These are phyloP conservation scores for Quercus robur DNA, from an alignment of 306 rosid genomes.

Conservation along the genomic window DNA sequence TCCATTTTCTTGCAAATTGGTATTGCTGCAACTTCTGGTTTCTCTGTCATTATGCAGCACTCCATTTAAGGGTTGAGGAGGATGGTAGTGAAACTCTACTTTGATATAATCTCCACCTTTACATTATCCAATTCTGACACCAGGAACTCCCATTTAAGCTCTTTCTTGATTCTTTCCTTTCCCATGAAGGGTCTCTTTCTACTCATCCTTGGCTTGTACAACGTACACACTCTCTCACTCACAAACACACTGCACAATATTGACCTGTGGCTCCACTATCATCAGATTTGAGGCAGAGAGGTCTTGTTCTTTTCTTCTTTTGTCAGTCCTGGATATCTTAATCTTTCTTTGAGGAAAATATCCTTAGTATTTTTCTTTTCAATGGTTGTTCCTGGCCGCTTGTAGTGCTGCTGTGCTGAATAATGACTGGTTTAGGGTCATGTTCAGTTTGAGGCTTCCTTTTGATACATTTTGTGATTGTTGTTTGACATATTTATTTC, in stretches of 20 bases:
- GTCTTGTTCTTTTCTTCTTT: background rate
- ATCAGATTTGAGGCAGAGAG: background rate
- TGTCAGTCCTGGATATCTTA: background rate
- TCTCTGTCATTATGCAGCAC: constrained; percentile 1
- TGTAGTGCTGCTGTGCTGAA: background rate
- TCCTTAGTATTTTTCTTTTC: background rate
- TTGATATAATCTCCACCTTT: background rate
- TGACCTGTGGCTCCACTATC: background rate
- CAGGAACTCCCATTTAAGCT: background rate
- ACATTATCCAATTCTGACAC: background rate
- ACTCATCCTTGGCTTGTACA: background rate
- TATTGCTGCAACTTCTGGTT: background rate
- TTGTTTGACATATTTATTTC: background rate
- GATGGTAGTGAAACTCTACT: background rate
- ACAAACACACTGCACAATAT: background rate
- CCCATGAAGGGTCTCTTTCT: background rate
- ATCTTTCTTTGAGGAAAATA: background rate
- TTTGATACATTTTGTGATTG: background rate
- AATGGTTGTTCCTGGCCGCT: background rate
- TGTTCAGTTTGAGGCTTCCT: background rate
- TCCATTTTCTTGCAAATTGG: constrained; percentile 4
- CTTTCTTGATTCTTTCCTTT: background rate
- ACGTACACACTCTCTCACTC: background rate
- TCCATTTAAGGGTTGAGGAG: constrained; percentile 7
- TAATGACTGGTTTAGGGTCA: background rate